Evolutionary conservation across 495 filamentous ascomycete genomes (phyloP), one percentile per base, ranked within the genome.

Genomic region (Bacidia gigantensis): DNA sequence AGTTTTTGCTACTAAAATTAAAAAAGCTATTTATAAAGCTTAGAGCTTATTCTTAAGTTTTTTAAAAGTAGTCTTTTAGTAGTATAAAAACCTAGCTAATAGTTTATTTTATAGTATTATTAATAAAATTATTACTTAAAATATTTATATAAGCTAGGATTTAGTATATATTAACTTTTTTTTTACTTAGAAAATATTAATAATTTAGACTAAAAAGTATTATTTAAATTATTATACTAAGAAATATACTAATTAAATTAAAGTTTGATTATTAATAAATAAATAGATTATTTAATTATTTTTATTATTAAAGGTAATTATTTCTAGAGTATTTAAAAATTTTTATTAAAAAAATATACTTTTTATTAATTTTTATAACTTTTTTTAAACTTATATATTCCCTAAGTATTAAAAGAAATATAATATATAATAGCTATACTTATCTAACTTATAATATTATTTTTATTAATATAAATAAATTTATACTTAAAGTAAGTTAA

Each of bases 361-460:
- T n/a, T n/a, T n/a, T n/a, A n/a, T n/a, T n/a, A n/a, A n/a, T n/a
- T n/a, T n/a, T n/a, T n/a, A n/a, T n/a, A n/a, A n/a, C n/a, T n/a
- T n/a, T n/a, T n/a, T n/a, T n/a, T n/a, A n/a, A n/a, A n/a, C n/a
- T n/a, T n/a, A n/a, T n/a, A n/a, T n/a, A 52, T 23, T 21, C 29
- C 23, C 18, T 56, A 56, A 26, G 43, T 25, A 52, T 25, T 53
- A 44, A 53, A 44, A 41, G 39, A 46, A 43, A 41, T 20, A 52
- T 17, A 56, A 26, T 45, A 24, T 25, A 26, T n/a, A n/a, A n/a
- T n/a, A n/a, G n/a, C n/a, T n/a, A 43, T 45, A 54, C 20, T 53
- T 40, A 44, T 14, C 14, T 35, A 7, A 35, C 14, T 35, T 14
- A 7, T 35, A 35, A 7, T 35, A 35, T 35, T 35, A 35, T 35